phyloP scores from a whole-genome alignment of 2,329 filamentous ascomycete genomes.

The Beauveria rudraprayagi region DNA sequence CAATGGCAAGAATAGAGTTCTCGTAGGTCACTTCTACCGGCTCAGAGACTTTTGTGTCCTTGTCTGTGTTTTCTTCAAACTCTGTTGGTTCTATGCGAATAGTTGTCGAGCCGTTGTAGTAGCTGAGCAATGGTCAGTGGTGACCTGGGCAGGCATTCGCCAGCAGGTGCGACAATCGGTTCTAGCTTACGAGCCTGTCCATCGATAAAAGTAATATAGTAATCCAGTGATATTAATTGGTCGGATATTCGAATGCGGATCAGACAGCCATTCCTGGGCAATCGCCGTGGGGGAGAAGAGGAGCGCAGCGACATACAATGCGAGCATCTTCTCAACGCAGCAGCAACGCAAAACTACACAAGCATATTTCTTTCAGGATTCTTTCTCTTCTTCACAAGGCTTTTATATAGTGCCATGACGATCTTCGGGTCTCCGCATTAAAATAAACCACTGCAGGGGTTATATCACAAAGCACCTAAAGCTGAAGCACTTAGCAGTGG shows the following conservation, averaged over 20 bases:
- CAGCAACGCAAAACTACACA: neutral
- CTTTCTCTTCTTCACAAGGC: no score
- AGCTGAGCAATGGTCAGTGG: neutral
- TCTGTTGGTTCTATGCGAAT: slow-evolving; percentile 1
- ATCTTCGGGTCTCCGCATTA: neutral
- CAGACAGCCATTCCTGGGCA: slow-evolving; percentile 1
- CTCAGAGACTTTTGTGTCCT: neutral
- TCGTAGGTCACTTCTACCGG: neutral
- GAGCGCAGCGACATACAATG: neutral
- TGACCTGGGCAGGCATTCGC: neutral
- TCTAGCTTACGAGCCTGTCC: neutral
- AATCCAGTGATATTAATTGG: slow-evolving; percentile 1
- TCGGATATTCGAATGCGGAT: slow-evolving; percentile 1
- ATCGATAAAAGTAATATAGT: slow-evolving; percentile 2
- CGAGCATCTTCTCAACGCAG: neutral
- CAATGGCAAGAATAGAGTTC: slow-evolving; percentile 3
- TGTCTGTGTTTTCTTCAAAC: neutral
- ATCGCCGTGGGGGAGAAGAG: neutral
- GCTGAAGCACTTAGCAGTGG: neutral
- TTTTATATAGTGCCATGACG: neutral
- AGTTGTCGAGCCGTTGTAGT: slow-evolving; percentile 4
- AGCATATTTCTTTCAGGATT: neutral
- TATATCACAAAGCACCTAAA: neutral
- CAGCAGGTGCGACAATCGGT: no score
- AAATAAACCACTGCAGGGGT: neutral